Conservation (phyloP, 2,329 filamentous ascomycete species). For the Cordyceps fumosorosea region DNA sequence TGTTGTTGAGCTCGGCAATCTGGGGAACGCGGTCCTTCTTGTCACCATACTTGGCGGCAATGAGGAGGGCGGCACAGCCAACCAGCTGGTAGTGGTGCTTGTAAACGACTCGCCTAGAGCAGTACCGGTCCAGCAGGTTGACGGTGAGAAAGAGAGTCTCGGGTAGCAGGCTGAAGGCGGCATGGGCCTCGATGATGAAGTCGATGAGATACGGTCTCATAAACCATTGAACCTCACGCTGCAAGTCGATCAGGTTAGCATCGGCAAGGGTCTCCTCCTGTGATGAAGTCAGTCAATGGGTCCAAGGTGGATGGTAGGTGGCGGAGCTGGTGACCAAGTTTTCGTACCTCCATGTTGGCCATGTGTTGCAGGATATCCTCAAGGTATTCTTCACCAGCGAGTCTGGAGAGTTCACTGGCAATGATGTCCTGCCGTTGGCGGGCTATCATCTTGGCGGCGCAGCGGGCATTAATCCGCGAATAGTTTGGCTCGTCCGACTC, state of each 20-base stretch:
- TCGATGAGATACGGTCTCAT: conserved; percentile 98
- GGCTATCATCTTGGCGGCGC: conserved; percentile 71
- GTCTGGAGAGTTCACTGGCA: conserved; percentile 78
- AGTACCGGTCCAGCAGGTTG: conserved; percentile 96
- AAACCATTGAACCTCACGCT: conserved; percentile 99
- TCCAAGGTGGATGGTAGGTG: neutral
- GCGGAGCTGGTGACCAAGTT: neutral
- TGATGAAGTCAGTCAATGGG: conserved; percentile 25
- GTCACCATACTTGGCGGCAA: conserved; percentile 97
- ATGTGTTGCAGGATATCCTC: conserved; percentile 93
- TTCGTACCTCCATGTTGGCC: conserved; percentile 80
- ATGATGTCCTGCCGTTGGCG: conserved; percentile 82
- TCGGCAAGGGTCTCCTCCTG: conserved; percentile 83
- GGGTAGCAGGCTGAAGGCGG: conserved; percentile 86
- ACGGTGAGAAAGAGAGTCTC: conserved; percentile 94
- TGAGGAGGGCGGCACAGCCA: conserved; percentile 89
- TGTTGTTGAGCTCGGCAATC: conserved; percentile 93
- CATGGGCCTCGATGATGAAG: conserved; percentile 95
- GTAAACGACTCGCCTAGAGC: conserved; percentile 94
- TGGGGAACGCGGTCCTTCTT: conserved; percentile 98
- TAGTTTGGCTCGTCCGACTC: conserved; percentile 46
- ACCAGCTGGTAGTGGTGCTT: conserved; percentile 99
- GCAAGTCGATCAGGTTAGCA: conserved; percentile 96
- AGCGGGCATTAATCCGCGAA: conserved; percentile 60
- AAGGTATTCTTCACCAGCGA: conserved; percentile 83